Evolutionary conservation across 495 filamentous ascomycete genomes (phyloP).

Genomic region (Lasiosphaeria ovina): DNA sequence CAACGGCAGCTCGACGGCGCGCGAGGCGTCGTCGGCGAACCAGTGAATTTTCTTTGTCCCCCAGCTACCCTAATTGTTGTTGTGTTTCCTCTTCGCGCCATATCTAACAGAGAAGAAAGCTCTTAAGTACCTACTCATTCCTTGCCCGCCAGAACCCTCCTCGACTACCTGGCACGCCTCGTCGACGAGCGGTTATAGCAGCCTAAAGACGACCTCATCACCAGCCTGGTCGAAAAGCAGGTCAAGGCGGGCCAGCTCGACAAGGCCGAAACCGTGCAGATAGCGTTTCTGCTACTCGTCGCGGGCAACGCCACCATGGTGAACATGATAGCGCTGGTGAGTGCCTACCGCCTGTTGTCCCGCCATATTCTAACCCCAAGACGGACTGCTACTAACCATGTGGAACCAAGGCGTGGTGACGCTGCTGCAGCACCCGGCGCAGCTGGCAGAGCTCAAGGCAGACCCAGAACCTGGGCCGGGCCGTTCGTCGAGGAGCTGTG

Average conservation of each 20-base stretch:
- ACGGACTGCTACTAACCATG: too few species aligned
- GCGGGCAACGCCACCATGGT: constrained; percentile 52
- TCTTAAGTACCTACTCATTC: too few species aligned
- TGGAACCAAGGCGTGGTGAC: constrained; percentile 41
- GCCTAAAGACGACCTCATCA: constrained; percentile 44
- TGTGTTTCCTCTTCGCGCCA: not conserved
- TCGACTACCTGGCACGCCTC: constrained; percentile 38
- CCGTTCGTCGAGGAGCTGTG: constrained; percentile 47
- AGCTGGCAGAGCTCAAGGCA: constrained; percentile 37
- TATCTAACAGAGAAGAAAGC: not conserved
- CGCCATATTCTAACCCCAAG: not conserved
- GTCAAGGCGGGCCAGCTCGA: constrained; percentile 37
- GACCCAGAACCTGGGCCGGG: constrained; percentile 29
- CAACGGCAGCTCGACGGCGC: constrained; percentile 42
- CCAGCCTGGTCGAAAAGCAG: constrained; percentile 40
- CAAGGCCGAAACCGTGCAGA: constrained; percentile 39
- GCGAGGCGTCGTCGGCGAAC: constrained; percentile 41
- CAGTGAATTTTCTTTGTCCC: constrained; percentile 15
- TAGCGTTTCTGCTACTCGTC: constrained; percentile 46
- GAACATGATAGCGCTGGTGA: constrained; percentile 46
- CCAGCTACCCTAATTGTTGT: not conserved
- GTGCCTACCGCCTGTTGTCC: not conserved
- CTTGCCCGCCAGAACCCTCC: constrained; percentile 28
- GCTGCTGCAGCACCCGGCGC: constrained; percentile 36
- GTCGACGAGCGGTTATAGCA: constrained; percentile 36